phyloP scores from a whole-genome alignment of 2,329 filamentous ascomycete genomes.

The Trichoderma sp. region DNA sequence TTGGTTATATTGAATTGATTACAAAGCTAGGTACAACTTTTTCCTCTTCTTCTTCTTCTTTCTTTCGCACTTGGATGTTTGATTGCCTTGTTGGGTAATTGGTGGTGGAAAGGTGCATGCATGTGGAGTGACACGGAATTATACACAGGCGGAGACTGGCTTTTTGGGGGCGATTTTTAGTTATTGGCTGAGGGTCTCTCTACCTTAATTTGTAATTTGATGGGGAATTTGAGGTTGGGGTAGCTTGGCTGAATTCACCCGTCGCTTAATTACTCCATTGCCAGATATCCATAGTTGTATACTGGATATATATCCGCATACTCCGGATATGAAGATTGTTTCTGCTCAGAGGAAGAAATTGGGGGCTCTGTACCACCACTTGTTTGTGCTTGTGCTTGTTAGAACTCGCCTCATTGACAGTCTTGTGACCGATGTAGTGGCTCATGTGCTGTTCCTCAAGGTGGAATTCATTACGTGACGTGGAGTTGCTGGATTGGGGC shows the following conservation, averaged over 20 bases:
- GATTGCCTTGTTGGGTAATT: neutral
- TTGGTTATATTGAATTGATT: too few relatives aligned
- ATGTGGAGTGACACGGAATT: neutral
- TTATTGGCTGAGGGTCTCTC: neutral
- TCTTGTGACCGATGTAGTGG: neutral
- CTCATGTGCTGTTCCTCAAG: neutral
- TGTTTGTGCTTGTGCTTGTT: neutral
- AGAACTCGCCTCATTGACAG: neutral
- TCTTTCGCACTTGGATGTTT: neutral
- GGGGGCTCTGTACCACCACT: neutral
- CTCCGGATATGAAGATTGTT: neutral
- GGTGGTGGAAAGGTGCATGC: neutral
- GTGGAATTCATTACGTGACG: neutral
- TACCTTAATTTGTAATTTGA: neutral
- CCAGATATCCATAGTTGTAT: neutral
- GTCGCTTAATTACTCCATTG: neutral
- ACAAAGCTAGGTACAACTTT: neutral
- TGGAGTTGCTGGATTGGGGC: slow-evolving; percentile 9
- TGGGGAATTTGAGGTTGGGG: neutral
- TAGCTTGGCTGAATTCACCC: neutral
- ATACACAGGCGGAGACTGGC: neutral
- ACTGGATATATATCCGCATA: too few relatives aligned
- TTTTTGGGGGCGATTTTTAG: neutral
- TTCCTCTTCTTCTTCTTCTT: neutral
- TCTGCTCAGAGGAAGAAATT: neutral